These are phyloP conservation scores for Plantago coronopus DNA, from an alignment of 305 asterid genomes.

Conservation along the genomic window DNA sequence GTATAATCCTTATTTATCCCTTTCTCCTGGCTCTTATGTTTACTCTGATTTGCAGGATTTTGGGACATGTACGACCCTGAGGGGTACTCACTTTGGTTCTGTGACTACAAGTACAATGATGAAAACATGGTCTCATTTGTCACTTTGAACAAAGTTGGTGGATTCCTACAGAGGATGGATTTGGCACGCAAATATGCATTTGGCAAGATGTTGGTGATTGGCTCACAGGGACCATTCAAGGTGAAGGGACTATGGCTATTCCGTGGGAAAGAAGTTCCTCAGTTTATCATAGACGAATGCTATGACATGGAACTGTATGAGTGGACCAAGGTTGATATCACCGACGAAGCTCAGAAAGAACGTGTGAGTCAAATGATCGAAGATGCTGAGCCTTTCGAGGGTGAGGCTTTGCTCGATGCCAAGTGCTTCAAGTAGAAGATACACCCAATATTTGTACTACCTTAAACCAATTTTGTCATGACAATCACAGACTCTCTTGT, in stretches of 20 bases:
- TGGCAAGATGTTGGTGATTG: slow-evolving; percentile 40
- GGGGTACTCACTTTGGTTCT: slow-evolving; percentile 43
- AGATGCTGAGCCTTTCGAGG: slow-evolving; percentile 44
- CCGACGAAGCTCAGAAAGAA: slow-evolving; percentile 37
- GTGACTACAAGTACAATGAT: slow-evolving; percentile 38
- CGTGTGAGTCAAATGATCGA: slow-evolving; percentile 39
- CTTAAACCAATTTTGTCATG: neutral
- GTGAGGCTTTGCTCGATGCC: slow-evolving; percentile 37
- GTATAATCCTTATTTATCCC: too few species aligned
- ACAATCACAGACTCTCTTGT: too few species aligned
- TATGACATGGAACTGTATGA: slow-evolving; percentile 39
- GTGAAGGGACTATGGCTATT: slow-evolving; percentile 44
- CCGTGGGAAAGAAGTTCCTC: slow-evolving; percentile 34
- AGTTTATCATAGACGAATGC: slow-evolving; percentile 34
- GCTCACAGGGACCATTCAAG: slow-evolving; percentile 31
- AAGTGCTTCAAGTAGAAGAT: slow-evolving; percentile 39
- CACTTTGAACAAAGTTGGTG: slow-evolving; percentile 40
- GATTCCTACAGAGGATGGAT: slow-evolving; percentile 41
- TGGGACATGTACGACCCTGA: slow-evolving; percentile 44
- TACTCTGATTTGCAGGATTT: slow-evolving; percentile 27
- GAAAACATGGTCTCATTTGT: slow-evolving; percentile 38
- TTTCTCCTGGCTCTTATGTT: neutral
- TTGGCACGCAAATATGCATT: slow-evolving; percentile 39
- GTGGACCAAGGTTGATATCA: slow-evolving; percentile 38
- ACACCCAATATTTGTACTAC: neutral